phyloP scores from a whole-genome alignment of 2,329 filamentous ascomycete species.

The Apiospora pterosperma region DNA sequence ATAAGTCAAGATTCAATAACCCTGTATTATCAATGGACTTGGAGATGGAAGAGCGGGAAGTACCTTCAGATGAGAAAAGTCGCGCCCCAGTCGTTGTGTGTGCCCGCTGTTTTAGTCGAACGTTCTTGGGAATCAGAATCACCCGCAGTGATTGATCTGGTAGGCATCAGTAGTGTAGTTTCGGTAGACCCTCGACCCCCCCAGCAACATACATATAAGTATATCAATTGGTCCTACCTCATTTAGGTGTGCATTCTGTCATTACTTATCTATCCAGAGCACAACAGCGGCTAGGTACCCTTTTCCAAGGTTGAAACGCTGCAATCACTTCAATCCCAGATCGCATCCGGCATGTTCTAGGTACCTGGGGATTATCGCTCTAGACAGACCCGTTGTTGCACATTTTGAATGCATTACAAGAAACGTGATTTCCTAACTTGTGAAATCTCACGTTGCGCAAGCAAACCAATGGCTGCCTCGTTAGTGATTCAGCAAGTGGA shows the following conservation, averaged over 20 bases:
- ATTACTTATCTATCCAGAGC: neutral
- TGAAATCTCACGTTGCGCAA: neutral
- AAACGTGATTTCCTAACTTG: neutral
- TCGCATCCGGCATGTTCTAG: neutral
- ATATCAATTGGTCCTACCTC: neutral
- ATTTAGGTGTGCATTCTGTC: neutral
- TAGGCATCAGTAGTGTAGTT: neutral
- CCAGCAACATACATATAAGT: too few relatives aligned
- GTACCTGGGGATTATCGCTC: neutral
- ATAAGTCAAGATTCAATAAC: too few relatives aligned
- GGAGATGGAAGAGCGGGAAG: neutral
- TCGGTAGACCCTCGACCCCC: neutral
- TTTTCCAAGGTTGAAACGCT: neutral
- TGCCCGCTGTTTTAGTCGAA: conserved; percentile 11
- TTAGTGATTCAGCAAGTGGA: neutral
- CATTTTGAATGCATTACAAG: neutral
- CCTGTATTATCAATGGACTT: neutral
- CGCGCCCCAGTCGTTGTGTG: conserved; percentile 10
- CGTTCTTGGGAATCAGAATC: conserved; percentile 2
- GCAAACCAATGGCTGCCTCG: neutral
- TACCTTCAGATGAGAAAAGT: conserved; percentile 4
- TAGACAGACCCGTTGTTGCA: neutral
- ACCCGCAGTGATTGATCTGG: neutral
- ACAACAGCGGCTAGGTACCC: neutral
- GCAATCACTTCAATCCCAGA: neutral